Percentiles rank a stretch among this genome's conserved stretches.
Conservation (phyloP, 202 grass and related monocot species). For the Schoenoplectus tabernaemontani region DNA sequence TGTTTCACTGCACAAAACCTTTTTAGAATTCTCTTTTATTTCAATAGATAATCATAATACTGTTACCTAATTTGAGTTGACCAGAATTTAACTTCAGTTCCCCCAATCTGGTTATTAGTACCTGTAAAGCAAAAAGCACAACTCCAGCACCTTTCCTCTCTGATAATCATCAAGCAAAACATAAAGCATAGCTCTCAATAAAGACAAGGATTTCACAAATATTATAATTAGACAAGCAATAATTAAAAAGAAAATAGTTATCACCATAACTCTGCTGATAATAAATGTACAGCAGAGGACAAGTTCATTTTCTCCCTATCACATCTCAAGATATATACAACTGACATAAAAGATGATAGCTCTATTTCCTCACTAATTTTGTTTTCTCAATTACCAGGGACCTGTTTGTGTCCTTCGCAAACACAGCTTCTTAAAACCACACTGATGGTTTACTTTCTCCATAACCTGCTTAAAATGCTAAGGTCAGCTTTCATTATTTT, state of each 20-base stretch:
- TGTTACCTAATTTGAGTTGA: neutral
- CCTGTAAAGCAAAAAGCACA: neutral
- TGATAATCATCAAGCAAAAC: too few species aligned
- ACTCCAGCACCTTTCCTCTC: neutral
- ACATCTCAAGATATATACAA: slow-evolving; percentile 52
- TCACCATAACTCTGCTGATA: slow-evolving; percentile 29
- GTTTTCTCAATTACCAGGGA: slow-evolving; percentile 46
- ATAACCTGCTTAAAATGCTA: slow-evolving; percentile 20
- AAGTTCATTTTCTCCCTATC: slow-evolving; percentile 13
- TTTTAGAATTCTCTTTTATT: neutral
- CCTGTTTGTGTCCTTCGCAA: slow-evolving; percentile 77
- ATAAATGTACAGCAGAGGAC: slow-evolving; percentile 33
- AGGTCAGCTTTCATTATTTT: neutral
- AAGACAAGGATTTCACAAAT: slow-evolving; percentile 1
- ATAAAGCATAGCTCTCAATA: neutral
- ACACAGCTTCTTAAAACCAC: slow-evolving; percentile 44
- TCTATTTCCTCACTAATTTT: neutral
- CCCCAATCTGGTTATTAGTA: neutral
- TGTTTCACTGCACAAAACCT: neutral
- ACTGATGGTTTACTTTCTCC: slow-evolving; percentile 40
- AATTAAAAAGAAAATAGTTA: neutral
- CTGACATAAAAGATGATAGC: slow-evolving; percentile 15
- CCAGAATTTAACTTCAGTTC: neutral
- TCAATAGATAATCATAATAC: neutral
- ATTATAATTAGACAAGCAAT: slow-evolving; percentile 7